These are phyloP conservation scores for Fusarium marasasianum DNA, from an alignment of 2,329 filamentous ascomycete genomes.

Conservation along the genomic window DNA sequence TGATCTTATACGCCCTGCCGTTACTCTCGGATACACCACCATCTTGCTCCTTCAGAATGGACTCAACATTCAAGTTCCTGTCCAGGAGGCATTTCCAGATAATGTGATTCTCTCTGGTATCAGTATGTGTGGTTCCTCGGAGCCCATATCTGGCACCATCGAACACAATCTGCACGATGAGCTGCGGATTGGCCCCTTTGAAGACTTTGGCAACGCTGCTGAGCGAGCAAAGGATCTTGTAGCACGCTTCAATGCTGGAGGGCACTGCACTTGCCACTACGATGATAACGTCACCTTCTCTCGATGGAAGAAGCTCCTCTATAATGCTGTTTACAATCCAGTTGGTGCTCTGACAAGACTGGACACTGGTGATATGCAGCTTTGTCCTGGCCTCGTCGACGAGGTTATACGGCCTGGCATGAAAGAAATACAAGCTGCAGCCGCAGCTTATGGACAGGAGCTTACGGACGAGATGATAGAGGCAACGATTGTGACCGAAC, in stretches of 20 bases:
- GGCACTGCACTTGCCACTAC: slow-evolving; percentile 27
- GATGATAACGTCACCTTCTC: slow-evolving; percentile 37
- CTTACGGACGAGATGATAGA: slow-evolving; percentile 37
- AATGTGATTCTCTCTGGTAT: slow-evolving; percentile 39
- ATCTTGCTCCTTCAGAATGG: slow-evolving; percentile 41
- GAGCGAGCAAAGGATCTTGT: slow-evolving; percentile 37
- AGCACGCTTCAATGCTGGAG: slow-evolving; percentile 33
- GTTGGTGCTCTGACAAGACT: slow-evolving; percentile 32
- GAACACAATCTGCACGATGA: slow-evolving; percentile 37
- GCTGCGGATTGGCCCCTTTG: slow-evolving; percentile 35
- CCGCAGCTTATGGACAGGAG: slow-evolving; percentile 35
- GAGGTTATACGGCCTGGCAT: slow-evolving; percentile 37
- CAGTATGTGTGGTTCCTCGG: slow-evolving; percentile 40
- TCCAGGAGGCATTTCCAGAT: slow-evolving; percentile 30
- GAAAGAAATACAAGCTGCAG: slow-evolving; percentile 35
- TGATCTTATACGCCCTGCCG: slow-evolving; percentile 37
- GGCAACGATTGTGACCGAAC: slow-evolving; percentile 33
- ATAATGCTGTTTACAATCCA: slow-evolving; percentile 40
- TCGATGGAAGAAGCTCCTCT: slow-evolving; percentile 40
- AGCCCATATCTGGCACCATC: slow-evolving; percentile 33
- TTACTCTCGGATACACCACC: slow-evolving; percentile 27
- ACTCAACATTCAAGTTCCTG: slow-evolving; percentile 38
- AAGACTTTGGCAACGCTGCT: slow-evolving; percentile 17
- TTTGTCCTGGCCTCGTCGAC: slow-evolving; percentile 37
- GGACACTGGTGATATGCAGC: slow-evolving; percentile 39